Evolutionary conservation across 441 rosid genomes (phyloP), one percentile per base, ranked within the genome.

Genomic region (Kokia cookei): DNA sequence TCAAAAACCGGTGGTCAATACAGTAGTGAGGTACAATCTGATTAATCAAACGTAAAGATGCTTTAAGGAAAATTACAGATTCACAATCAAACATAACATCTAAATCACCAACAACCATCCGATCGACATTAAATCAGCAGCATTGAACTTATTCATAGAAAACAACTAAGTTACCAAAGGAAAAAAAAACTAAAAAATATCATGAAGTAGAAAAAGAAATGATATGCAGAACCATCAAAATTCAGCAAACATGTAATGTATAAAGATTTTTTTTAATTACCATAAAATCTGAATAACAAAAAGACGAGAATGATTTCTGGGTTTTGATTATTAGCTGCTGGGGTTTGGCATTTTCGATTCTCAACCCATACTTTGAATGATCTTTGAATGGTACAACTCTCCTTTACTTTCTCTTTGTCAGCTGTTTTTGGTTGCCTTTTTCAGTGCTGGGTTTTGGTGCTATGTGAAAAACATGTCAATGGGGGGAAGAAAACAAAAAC

Each of bases 341-440:
- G 43, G 78, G 71, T 47, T 71, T 55, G 12, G 58, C 59, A 50
- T 68, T 8, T 14, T 54, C 29, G 3, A 1, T 26, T 10, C 62
- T 77, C 73, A 82, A 51, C 78, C 85, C 87, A 82, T 80, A 43
- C 58, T 35, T 35, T 58, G 71, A 65, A 26, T 76, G 87, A 80
- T 75, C 87, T 75, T 67, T 67, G 5, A 2, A 22, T 54, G 42
- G 5, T 72, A 71, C 53, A 9, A 40, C 62, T 43, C 47, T 73
- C 64, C 13, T 17, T 24, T 22, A 50, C 3, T 51, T 13, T 53
- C 42, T 75, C 64, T 76, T 42, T 68, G 42, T 60, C 32, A n/a
- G 72, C 58, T 77, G 69, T 37, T 63, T 73, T 22, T 50, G 66
- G 82, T 69, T 75, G 70, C 69, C 69, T 74, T 67, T 77, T 58